Evolutionary conservation across 2,329 filamentous ascomycete genomes (phyloP).

Genomic region (Remersonia thermophila): DNA sequence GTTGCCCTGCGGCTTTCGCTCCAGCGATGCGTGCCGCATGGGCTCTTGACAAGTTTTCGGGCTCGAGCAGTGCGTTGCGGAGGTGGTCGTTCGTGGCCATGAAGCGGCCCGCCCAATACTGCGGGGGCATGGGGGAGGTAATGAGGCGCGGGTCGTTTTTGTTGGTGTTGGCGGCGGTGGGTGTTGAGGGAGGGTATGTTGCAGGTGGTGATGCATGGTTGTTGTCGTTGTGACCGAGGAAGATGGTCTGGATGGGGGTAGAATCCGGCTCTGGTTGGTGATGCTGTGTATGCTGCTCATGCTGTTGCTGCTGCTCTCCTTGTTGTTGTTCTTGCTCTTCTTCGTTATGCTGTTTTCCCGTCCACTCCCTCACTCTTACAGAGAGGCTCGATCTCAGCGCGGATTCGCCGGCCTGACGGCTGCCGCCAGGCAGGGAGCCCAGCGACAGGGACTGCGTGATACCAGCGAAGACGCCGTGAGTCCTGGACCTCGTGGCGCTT

Average conservation of each 20-base stretch:
- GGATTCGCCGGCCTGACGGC: slow-evolving; percentile 9
- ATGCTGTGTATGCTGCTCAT: neutral
- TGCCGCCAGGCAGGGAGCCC: slow-evolving; percentile 9
- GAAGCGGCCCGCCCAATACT: slow-evolving; percentile 54
- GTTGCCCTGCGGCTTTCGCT: too few species aligned
- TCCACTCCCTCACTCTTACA: neutral
- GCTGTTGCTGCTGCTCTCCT: too few species aligned
- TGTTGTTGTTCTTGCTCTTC: neutral
- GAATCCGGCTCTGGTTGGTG: neutral
- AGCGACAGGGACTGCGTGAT: slow-evolving; percentile 15
- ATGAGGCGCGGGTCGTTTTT: slow-evolving; percentile 22
- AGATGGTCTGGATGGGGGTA: neutral
- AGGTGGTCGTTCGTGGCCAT: slow-evolving; percentile 43
- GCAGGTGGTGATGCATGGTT: slow-evolving; percentile 3
- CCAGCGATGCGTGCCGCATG: too few species aligned
- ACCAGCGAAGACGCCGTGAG: slow-evolving; percentile 12
- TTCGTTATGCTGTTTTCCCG: neutral
- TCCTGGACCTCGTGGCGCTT: slow-evolving; percentile 12
- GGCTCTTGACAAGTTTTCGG: slow-evolving; percentile 12
- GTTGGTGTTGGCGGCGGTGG: slow-evolving; percentile 8
- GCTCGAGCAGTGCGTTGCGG: slow-evolving; percentile 27
- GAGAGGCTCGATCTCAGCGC: slow-evolving; percentile 4
- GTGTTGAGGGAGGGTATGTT: neutral
- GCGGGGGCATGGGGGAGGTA: slow-evolving; percentile 30
- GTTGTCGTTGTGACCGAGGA: neutral